Conservation (phyloP, 768 basidiomycete genomes). For the Melanogaster broomeanus region DNA sequence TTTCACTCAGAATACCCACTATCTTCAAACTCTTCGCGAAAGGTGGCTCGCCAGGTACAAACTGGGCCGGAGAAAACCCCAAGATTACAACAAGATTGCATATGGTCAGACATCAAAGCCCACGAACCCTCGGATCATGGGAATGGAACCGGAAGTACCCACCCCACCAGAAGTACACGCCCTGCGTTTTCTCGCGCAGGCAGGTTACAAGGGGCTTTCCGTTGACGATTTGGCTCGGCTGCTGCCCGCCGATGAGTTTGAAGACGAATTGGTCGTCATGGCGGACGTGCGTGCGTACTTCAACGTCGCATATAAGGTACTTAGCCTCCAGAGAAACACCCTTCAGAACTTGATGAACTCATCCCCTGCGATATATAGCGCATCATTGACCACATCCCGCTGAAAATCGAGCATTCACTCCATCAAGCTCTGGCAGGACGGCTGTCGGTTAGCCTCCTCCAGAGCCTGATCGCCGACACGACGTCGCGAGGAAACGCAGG, state of each 20-base stretch:
- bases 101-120: no score
- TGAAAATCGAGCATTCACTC: constrained; percentile 48
- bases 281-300: constrained; percentile 58
- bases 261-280: constrained; percentile 52
- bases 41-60: constrained; percentile 29
- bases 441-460: constrained; percentile 38
- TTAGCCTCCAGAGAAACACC: neutral
- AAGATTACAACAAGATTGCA: neutral
- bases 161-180: constrained; percentile 5
- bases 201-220: constrained; percentile 25
- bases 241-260: constrained; percentile 27
- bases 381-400: constrained; percentile 54
- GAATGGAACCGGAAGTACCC: neutral
- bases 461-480: constrained; percentile 29
- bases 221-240: constrained; percentile 29
- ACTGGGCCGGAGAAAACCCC: constrained; percentile 3
- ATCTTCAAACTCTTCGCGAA: constrained; percentile 17
- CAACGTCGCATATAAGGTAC: constrained; percentile 54
- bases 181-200: constrained; percentile 30
- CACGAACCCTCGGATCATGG: no score
- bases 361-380: constrained; percentile 36
- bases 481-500: constrained; percentile 10
- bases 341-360: neutral
- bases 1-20: constrained; percentile 39
- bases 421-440: constrained; percentile 39